Percentiles rank a stretch among this genome's conserved stretches.
Conservation (phyloP, 176 grass and related monocot species). For the Aegilops umbellulata region DNA sequence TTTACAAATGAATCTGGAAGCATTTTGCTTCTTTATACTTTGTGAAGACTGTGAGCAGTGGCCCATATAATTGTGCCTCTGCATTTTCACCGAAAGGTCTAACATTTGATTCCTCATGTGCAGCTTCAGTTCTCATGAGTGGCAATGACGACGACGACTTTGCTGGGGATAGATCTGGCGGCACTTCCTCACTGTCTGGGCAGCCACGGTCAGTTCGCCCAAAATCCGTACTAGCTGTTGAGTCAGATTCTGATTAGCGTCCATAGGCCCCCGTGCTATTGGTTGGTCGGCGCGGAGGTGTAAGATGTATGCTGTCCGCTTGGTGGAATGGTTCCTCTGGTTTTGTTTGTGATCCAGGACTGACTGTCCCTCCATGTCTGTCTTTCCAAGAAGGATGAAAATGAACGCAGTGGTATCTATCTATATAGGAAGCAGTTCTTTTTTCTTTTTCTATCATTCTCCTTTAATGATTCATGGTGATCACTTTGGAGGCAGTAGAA, state of each 20-base stretch:
- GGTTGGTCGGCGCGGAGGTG: not conserved
- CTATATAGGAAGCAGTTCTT: not conserved
- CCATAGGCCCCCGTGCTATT: not conserved
- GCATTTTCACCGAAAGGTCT: not conserved
- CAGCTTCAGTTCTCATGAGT: conserved; percentile 35
- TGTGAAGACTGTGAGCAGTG: not conserved
- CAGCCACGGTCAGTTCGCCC: conserved; percentile 44
- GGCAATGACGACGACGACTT: not conserved
- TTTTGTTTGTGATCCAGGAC: not conserved
- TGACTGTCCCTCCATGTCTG: not conserved
- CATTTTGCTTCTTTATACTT: conserved; percentile 1
- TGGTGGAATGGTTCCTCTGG: not conserved
- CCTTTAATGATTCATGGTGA: not conserved
- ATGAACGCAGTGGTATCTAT: not conserved
- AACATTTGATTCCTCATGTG: conserved; percentile 27
- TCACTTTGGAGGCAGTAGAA: conserved; percentile 3
- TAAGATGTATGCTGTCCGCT: not conserved
- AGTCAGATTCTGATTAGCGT: conserved; percentile 63
- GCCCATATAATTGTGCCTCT: not conserved
- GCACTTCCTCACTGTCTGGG: conserved; percentile 15
- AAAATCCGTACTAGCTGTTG: conserved; percentile 32
- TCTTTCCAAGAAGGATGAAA: not conserved
- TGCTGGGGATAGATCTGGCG: not conserved
- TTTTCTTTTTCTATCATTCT: not conserved
- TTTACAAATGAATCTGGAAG: not conserved